Percentiles rank a stretch among this genome's conserved stretches.
These are phyloP conservation scores for Apiospora marii DNA, from an alignment of 2,329 filamentous ascomycete species.

Conservation along the genomic window DNA sequence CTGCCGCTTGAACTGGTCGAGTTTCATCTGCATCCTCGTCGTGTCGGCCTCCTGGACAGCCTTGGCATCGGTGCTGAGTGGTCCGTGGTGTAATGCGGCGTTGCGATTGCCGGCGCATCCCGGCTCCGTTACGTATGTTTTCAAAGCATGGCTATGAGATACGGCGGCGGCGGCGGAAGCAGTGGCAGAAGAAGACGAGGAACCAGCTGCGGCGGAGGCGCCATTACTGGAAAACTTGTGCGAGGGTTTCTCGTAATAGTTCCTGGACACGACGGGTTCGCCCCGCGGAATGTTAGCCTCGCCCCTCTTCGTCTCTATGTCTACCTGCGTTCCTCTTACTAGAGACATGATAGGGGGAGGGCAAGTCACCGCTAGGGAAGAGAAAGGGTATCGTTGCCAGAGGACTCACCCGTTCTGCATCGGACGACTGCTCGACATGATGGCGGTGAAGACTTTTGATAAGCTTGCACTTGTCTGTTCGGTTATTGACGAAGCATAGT, in stretches of 20 bases:
- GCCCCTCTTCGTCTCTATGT: background rate
- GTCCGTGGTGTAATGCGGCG: background rate
- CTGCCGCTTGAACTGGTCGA: background rate
- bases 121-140: conserved; percentile 1
- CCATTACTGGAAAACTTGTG: background rate
- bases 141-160: background rate
- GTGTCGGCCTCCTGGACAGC: background rate
- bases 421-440: conserved; percentile 8
- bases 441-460: background rate
- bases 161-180: background rate
- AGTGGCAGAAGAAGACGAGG: background rate
- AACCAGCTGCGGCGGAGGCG: background rate
- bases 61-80: background rate
- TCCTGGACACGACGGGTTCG: background rate
- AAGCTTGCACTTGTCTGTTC: background rate
- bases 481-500: background rate
- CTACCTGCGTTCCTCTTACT: background rate
- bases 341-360: background rate
- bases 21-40: background rate
- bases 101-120: background rate
- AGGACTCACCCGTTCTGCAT: conserved; percentile 5
- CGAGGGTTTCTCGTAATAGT: background rate
- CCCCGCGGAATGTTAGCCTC: background rate
- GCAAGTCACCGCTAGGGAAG: background rate
- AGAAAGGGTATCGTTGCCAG: background rate